Percentiles rank a stretch among this genome's conserved stretches.
phyloP scores from a whole-genome alignment of 106 monocot genomes.

The Dendrobium officinale region DNA sequence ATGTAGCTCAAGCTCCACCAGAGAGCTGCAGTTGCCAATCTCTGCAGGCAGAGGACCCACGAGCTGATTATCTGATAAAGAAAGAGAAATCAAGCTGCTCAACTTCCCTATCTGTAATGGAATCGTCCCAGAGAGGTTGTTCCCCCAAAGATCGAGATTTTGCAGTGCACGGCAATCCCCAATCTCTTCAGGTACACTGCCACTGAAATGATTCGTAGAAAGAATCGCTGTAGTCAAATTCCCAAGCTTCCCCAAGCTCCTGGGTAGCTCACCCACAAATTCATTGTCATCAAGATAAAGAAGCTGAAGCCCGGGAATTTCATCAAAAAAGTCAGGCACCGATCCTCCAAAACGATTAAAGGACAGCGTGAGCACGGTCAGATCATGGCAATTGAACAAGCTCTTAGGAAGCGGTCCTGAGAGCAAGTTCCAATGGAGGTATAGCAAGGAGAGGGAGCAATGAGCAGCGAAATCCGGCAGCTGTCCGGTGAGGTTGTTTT shows the following conservation, averaged over 20 bases:
- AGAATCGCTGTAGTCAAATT: constrained; percentile 29
- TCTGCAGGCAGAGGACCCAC: constrained; percentile 37
- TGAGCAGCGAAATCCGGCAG: constrained; percentile 33
- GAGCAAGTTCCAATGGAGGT: constrained; percentile 38
- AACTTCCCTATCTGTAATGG: constrained; percentile 44
- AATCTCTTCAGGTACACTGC: constrained; percentile 37
- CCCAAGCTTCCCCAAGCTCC: constrained; percentile 16
- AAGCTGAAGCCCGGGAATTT: constrained; percentile 16
- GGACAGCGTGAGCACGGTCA: constrained; percentile 27
- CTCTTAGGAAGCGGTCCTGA: constrained; percentile 40
- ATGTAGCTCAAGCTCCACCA: constrained; percentile 39
- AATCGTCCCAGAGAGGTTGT: constrained; percentile 40
- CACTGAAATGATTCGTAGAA: constrained; percentile 32
- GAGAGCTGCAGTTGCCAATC: constrained; percentile 44
- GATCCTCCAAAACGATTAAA: constrained; percentile 31
- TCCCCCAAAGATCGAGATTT: constrained; percentile 32
- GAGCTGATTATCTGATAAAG: constrained; percentile 38
- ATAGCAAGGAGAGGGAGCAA: constrained; percentile 29
- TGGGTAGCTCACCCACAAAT: constrained; percentile 44
- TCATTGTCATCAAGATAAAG: constrained; percentile 42
- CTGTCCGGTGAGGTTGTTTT: constrained; percentile 53
- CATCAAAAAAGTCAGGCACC: constrained; percentile 34
- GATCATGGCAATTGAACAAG: constrained; percentile 34
- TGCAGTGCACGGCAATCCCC: constrained; percentile 24
- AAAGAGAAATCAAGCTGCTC: constrained; percentile 19